phyloP scores from a whole-genome alignment of 805 yeast genomes.

The Crinitomyces ghanaensis region DNA sequence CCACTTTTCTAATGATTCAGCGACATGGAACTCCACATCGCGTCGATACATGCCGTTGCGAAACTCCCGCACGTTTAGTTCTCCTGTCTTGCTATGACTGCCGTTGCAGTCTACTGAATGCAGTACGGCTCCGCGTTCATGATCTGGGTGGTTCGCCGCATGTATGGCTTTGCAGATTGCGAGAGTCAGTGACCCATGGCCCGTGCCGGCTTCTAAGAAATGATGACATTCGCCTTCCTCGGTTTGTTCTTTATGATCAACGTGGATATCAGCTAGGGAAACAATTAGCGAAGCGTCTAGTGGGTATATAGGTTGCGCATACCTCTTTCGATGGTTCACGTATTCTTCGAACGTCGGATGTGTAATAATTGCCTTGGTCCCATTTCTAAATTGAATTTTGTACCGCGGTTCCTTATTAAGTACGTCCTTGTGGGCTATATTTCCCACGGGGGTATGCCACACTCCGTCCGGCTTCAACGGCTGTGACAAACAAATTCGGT shows the following conservation, averaged over 20 bases:
- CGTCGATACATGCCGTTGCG: conserved; percentile 32
- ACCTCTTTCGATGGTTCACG: conserved; percentile 30
- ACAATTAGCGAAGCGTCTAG: conserved; percentile 39
- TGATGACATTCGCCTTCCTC: conserved; percentile 26
- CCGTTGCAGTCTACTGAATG: conserved; percentile 35
- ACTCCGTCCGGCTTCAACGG: conserved; percentile 19
- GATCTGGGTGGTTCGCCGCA: conserved; percentile 29
- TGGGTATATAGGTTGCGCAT: conserved; percentile 42
- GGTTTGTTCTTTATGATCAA: conserved; percentile 11
- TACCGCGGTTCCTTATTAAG: conserved; percentile 30
- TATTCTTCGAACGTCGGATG: conserved; percentile 39
- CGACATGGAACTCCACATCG: conserved; percentile 36
- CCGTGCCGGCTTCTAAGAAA: conserved; percentile 43
- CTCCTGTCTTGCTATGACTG: conserved; percentile 33
- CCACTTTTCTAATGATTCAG: conserved; percentile 35
- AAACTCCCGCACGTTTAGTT: conserved; percentile 30
- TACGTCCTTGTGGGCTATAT: conserved; percentile 27
- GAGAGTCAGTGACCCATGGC: conserved; percentile 40
- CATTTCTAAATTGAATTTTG: conserved; percentile 15
- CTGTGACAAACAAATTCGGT: conserved; percentile 24
- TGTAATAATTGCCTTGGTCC: conserved; percentile 26
- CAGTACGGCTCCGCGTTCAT: conserved; percentile 28
- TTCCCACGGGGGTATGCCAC: conserved; percentile 19
- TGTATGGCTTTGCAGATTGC: conserved; percentile 35
- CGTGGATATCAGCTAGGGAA: conserved; percentile 35